A percentile compares a stretch with the other conserved stretches of the same genome.
These are phyloP conservation scores for Hirschfeldia incana DNA, from an alignment of 345 rosid genomes.

Conservation along the genomic window DNA sequence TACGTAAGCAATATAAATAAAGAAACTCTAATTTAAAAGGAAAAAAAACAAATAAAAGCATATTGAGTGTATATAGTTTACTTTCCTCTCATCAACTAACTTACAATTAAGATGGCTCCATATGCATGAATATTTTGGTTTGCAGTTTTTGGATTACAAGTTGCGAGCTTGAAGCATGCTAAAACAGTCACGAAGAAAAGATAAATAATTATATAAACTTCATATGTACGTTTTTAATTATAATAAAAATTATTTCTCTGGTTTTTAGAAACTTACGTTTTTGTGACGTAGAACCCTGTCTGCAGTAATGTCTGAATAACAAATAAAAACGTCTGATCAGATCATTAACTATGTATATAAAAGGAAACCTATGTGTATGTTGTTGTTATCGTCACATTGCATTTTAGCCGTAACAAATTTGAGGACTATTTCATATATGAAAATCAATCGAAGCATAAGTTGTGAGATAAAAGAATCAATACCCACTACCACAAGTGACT, in stretches of 20 bases:
- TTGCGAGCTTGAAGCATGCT: too few relatives aligned
- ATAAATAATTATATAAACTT: too few relatives aligned
- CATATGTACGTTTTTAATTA: too few relatives aligned
- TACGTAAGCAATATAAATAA: conserved; percentile 39
- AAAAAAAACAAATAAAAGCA: background rate
- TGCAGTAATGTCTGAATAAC: conserved; percentile 66
- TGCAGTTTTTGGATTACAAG: too few relatives aligned
- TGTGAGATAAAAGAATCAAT: conserved; percentile 51
- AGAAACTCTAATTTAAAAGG: background rate
- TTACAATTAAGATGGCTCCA: conserved; percentile 83
- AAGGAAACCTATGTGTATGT: background rate
- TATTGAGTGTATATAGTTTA: background rate
- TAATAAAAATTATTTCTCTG: too few relatives aligned
- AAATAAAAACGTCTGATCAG: conserved; percentile 9
- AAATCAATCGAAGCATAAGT: background rate
- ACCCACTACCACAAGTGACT: conserved; percentile 79
- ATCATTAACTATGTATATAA: background rate
- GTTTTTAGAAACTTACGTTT: conserved; percentile 49
- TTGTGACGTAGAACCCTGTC: conserved; percentile 72
- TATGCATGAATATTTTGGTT: conserved; percentile 23
- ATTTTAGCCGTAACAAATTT: background rate
- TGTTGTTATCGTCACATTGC: background rate
- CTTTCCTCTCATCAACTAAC: conserved; percentile 24
- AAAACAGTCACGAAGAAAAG: too few relatives aligned
- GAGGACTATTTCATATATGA: background rate